Percentiles rank a stretch among this genome's conserved stretches.
These are phyloP conservation scores for Cercospora sesami DNA, from an alignment of 2,329 filamentous ascomycete species.

Conservation along the genomic window DNA sequence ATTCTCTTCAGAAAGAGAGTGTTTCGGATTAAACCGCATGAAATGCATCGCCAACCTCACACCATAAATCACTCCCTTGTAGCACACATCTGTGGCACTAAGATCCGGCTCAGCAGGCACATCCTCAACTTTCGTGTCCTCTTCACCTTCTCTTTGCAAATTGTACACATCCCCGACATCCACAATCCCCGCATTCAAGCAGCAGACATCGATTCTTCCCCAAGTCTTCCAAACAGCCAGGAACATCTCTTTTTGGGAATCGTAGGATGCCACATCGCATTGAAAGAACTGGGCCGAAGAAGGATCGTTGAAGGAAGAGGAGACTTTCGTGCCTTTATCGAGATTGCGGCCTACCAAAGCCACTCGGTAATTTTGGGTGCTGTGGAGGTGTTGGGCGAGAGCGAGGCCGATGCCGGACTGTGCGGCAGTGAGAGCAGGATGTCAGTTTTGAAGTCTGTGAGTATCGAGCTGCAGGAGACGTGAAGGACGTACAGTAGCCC, in stretches of 20 bases:
- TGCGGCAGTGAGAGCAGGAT: not conserved
- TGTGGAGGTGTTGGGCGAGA: slow-evolving; percentile 43
- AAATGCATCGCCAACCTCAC: slow-evolving; percentile 54
- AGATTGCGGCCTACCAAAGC: slow-evolving; percentile 45
- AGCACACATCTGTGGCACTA: slow-evolving; percentile 51
- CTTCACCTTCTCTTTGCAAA: slow-evolving; percentile 10
- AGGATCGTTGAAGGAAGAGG: slow-evolving; percentile 34
- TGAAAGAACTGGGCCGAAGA: slow-evolving; percentile 46
- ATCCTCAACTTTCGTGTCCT: slow-evolving; percentile 20
- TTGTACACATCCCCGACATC: slow-evolving; percentile 52
- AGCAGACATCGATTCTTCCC: slow-evolving; percentile 51
- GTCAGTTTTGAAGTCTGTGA: not conserved
- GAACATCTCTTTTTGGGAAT: slow-evolving; percentile 48
- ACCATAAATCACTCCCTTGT: slow-evolving; percentile 55
- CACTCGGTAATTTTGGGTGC: slow-evolving; percentile 40
- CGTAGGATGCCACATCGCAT: slow-evolving; percentile 51
- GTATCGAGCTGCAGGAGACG: not conserved
- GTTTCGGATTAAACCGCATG: slow-evolving; percentile 52
- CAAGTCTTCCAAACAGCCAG: slow-evolving; percentile 46
- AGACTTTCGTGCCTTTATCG: slow-evolving; percentile 37
- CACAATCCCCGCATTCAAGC: slow-evolving; percentile 54
- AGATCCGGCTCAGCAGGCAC: slow-evolving; percentile 51
- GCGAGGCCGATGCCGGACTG: slow-evolving; percentile 53
- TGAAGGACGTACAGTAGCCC: slow-evolving; percentile 42
- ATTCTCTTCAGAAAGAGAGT: not conserved